These are phyloP conservation scores for Schizosaccharomyces octosporus DNA, from an alignment of 805 yeast species.

Conservation along the genomic window DNA sequence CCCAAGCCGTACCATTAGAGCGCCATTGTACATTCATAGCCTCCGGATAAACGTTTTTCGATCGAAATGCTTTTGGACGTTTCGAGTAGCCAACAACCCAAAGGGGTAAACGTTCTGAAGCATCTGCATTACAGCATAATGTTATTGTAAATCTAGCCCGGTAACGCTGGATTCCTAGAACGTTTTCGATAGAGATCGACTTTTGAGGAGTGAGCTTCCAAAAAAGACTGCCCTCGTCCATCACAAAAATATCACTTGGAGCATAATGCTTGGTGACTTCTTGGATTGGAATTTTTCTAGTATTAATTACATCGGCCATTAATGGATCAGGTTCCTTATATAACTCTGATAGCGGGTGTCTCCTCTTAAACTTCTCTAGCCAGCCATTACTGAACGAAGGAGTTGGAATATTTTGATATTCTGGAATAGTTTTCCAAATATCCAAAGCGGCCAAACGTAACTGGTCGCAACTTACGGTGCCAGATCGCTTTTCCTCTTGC, in stretches of 20 bases:
- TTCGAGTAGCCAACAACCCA: background rate
- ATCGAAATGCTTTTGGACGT: background rate
- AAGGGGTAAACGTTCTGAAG: background rate
- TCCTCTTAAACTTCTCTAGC: background rate
- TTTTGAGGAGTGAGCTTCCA: background rate
- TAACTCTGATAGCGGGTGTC: background rate
- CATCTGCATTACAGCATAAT: background rate
- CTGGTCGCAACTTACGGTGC: background rate
- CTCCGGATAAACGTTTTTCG: background rate
- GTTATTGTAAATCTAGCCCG: background rate
- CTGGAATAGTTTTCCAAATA: background rate
- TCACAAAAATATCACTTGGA: background rate
- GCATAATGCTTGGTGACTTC: background rate
- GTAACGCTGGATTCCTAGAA: background rate
- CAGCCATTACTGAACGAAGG: background rate
- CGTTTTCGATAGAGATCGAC: background rate
- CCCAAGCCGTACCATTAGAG: background rate
- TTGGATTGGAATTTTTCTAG: background rate
- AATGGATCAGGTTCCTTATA: background rate
- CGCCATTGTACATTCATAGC: background rate
- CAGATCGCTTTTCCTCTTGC: background rate
- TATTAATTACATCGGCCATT: background rate
- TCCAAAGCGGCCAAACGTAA: background rate
- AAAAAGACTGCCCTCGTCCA: background rate
- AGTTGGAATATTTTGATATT: background rate